Percentiles rank a stretch among this genome's conserved stretches.
Evolutionary conservation across 352 stramenopile species (phyloP).

Genomic region (Pythium dissotocum): DNA sequence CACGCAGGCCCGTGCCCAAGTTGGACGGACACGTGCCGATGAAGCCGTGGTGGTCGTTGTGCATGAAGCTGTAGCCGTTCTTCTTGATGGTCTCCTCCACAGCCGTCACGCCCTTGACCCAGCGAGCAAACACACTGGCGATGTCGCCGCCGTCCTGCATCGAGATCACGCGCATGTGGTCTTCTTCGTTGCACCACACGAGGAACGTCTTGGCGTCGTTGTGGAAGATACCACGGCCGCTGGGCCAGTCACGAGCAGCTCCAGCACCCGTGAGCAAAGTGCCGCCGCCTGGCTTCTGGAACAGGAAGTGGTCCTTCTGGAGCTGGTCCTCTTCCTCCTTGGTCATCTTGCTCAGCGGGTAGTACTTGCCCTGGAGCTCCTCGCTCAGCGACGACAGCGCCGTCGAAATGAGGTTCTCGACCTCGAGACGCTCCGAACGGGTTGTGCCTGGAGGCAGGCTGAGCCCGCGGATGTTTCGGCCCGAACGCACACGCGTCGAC

Average conservation of each 20-base stretch:
- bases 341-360: conserved; percentile 88
- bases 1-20: conserved; percentile 82
- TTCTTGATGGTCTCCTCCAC: conserved; percentile 78
- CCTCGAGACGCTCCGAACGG: conserved; percentile 72
- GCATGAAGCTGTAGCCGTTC: conserved; percentile 85
- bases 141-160: conserved; percentile 92
- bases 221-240: conserved; percentile 92
- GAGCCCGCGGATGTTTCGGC: conserved; percentile 89
- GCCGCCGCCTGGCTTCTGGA: conserved; percentile 91
- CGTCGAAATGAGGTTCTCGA: conserved; percentile 85
- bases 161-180: conserved; percentile 90
- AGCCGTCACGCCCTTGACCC: conserved; percentile 77
- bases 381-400: conserved; percentile 68
- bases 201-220: conserved; percentile 92
- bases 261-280: conserved; percentile 84
- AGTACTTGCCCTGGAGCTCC: conserved; percentile 88
- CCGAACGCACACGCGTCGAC: conserved; percentile 91
- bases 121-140: conserved; percentile 86
- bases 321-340: conserved; percentile 91
- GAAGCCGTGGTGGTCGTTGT: conserved; percentile 90
- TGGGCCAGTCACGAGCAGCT: conserved; percentile 91
- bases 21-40: conserved; percentile 88
- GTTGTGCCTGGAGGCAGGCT: conserved; percentile 87
- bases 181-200: conserved; percentile 89
- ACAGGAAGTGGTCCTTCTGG: conserved; percentile 91